Conservation (phyloP, 1,284 basidiomycete species). For the Ceratobasidium sp. region DNA sequence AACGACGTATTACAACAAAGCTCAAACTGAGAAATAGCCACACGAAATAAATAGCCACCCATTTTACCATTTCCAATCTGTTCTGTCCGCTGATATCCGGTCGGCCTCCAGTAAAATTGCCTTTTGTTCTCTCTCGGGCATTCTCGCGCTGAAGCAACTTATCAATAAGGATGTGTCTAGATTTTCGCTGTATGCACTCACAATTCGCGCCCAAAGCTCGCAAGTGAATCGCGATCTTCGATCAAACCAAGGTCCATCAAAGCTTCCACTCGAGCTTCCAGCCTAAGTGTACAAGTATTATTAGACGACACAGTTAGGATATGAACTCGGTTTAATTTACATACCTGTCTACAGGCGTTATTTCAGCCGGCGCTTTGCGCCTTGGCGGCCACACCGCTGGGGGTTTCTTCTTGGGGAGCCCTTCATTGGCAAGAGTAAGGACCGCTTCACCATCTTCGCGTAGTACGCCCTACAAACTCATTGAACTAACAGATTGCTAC, state of each 20-base stretch:
- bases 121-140: conserved; percentile 41
- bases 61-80: neutral
- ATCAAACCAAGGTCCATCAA: conserved; percentile 41
- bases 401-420: conserved; percentile 32
- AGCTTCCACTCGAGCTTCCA: conserved; percentile 44
- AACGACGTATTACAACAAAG: too few species aligned
- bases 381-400: conserved; percentile 34
- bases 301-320: neutral
- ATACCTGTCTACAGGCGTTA: conserved; percentile 25
- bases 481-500: neutral
- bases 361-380: conserved; percentile 10
- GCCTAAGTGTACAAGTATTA: neutral
- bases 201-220: conserved; percentile 43
- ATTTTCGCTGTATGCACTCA: neutral
- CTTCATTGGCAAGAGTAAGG: conserved; percentile 39
- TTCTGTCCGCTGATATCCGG: conserved; percentile 2
- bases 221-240: conserved; percentile 32
- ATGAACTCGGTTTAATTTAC: neutral
- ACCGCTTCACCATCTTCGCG: conserved; percentile 36
- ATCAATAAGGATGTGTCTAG: neutral
- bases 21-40: too few species aligned
- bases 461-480: conserved; percentile 11
- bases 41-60: too few species aligned
- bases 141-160: conserved; percentile 1
- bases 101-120: conserved; percentile 30